Conservation (phyloP, 768 basidiomycete genomes). For the Psilocybe cyanescens region DNA sequence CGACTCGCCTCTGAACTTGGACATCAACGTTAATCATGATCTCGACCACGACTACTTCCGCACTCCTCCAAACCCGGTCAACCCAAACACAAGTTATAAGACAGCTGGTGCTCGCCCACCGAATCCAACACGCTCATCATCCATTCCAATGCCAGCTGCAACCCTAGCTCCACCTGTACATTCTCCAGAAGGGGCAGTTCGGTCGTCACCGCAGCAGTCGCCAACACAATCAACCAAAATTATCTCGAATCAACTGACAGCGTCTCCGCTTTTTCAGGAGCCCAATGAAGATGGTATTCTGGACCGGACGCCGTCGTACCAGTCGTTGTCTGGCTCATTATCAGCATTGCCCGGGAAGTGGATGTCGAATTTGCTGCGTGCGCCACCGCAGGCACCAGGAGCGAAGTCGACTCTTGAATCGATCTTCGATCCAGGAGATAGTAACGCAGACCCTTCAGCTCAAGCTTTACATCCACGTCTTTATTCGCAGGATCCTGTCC, state of each 20-base stretch:
- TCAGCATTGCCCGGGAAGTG: conserved; percentile 19
- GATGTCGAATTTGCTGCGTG: conserved; percentile 21
- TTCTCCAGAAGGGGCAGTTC: conserved; percentile 20
- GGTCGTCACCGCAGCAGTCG: conserved; percentile 1
- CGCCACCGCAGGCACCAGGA: conserved; percentile 1
- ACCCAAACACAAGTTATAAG: conserved; percentile 2
- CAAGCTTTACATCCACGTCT: neutral
- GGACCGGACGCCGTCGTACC: conserved; percentile 4
- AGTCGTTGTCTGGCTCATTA: conserved; percentile 15
- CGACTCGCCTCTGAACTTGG: neutral
- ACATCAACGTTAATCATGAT: conserved; percentile 30
- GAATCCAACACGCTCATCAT: conserved; percentile 33
- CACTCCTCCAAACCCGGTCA: neutral
- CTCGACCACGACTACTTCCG: conserved; percentile 42
- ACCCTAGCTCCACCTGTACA: conserved; percentile 42
- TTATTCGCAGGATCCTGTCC: neutral
- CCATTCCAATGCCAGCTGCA: conserved; percentile 31
- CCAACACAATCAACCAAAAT: conserved; percentile 33
- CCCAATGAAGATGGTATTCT: neutral
- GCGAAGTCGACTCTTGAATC: conserved; percentile 18
- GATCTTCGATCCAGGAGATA: conserved; percentile 11
- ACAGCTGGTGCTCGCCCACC: conserved; percentile 27
- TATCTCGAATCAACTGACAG: conserved; percentile 23
- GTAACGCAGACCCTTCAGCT: neutral
- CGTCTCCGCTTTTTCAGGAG: conserved; percentile 6